Percentiles rank a stretch among this genome's conserved stretches.
phyloP scores from a whole-genome alignment of 352 stramenopile species.

The Phytopythium ostracodes region DNA sequence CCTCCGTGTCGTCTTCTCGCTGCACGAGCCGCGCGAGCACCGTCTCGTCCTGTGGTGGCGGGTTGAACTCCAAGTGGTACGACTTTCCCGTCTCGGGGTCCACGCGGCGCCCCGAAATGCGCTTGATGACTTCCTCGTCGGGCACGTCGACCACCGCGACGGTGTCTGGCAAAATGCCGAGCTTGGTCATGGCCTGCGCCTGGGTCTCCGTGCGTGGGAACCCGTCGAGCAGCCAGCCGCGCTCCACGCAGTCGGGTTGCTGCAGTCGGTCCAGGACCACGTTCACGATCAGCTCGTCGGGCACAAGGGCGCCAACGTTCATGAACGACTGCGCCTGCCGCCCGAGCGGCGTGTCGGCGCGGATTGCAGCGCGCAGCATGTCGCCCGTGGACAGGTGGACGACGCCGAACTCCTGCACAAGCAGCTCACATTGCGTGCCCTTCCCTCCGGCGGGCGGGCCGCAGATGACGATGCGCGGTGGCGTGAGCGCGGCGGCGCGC shows the following conservation, averaged over 20 bases:
- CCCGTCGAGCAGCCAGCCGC: constrained; percentile 92
- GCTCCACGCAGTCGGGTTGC: constrained; percentile 74
- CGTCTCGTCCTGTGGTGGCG: constrained; percentile 73
- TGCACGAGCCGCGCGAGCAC: constrained; percentile 76
- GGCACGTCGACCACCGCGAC: constrained; percentile 94
- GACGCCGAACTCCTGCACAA: constrained; percentile 83
- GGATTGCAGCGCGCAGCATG: constrained; percentile 88
- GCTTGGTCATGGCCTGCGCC: constrained; percentile 74
- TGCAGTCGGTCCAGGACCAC: constrained; percentile 67
- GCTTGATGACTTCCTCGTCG: constrained; percentile 93
- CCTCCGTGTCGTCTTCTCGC: constrained; percentile 91
- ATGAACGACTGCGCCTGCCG: constrained; percentile 88
- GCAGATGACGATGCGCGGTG: constrained; percentile 75
- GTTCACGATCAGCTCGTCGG: constrained; percentile 91
- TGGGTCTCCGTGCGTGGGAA: constrained; percentile 89
- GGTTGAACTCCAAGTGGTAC: constrained; percentile 97
- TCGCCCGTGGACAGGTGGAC: constrained; percentile 92
- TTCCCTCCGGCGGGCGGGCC: constrained; percentile 92
- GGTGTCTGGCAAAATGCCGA: constrained; percentile 84
- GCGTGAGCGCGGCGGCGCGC: constrained; percentile 25
- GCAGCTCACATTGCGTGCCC: constrained; percentile 92
- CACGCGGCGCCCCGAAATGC: constrained; percentile 94
- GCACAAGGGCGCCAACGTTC: constrained; percentile 84
- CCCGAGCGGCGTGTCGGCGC: constrained; percentile 42
- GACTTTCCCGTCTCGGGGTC: constrained; percentile 92